phyloP scores from a whole-genome alignment of 495 filamentous ascomycete species.

The Hypoxylon lienhwacheense region DNA sequence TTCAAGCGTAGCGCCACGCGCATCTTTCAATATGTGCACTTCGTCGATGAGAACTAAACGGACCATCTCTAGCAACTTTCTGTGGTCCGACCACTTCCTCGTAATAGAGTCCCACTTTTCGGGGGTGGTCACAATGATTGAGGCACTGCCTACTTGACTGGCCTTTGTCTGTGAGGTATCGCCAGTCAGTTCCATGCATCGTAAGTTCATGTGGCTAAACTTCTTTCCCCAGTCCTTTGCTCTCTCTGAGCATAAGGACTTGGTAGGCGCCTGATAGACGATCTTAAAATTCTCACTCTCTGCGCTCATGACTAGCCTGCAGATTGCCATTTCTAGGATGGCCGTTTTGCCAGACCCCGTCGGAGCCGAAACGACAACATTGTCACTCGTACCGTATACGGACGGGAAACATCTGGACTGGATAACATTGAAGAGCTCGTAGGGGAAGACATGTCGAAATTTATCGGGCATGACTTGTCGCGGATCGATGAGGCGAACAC shows the following conservation, averaged over 20 bases:
- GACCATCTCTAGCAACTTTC: slow-evolving; percentile 78
- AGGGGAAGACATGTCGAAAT: slow-evolving; percentile 75
- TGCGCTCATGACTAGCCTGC: slow-evolving; percentile 65
- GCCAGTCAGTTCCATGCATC: slow-evolving; percentile 86
- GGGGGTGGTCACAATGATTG: slow-evolving; percentile 93
- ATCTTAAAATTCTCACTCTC: slow-evolving; percentile 80
- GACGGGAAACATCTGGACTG: slow-evolving; percentile 84
- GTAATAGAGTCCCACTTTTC: slow-evolving; percentile 99
- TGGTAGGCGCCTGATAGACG: slow-evolving; percentile 93
- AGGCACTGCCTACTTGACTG: slow-evolving; percentile 72
- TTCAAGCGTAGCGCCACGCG: slow-evolving; percentile 86
- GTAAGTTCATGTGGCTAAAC: slow-evolving; percentile 72
- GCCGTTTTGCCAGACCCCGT: slow-evolving; percentile 95
- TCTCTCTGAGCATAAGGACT: slow-evolving; percentile 86
- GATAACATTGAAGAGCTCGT: slow-evolving; percentile 83
- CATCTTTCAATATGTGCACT: slow-evolving; percentile 91
- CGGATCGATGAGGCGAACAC: slow-evolving; percentile 73
- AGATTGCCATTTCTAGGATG: slow-evolving; percentile 89
- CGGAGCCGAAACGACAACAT: slow-evolving; percentile 85
- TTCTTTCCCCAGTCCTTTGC: slow-evolving; percentile 82
- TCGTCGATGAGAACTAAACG: slow-evolving; percentile 95
- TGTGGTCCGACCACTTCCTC: slow-evolving; percentile 91
- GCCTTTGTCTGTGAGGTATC: slow-evolving; percentile 81
- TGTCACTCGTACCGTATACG: slow-evolving; percentile 74
- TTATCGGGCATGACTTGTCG: slow-evolving; percentile 71